Conservation (phyloP, 495 filamentous ascomycete species). For the Annulohypoxylon maeteangense region DNA sequence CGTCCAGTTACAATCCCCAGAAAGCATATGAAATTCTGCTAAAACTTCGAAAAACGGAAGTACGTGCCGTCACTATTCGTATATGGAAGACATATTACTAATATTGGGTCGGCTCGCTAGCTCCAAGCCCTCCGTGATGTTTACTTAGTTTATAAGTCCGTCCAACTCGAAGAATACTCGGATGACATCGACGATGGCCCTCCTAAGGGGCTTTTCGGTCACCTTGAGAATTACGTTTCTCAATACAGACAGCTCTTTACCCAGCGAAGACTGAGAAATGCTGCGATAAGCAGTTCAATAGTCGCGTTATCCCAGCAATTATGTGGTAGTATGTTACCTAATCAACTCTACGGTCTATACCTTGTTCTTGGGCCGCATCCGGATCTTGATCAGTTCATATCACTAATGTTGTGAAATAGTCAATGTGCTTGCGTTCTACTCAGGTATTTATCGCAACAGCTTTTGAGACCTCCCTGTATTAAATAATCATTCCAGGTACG, state of each 20-base stretch:
- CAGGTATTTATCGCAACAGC: conserved; percentile 23
- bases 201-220: conserved; percentile 19
- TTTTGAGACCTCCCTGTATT: neutral
- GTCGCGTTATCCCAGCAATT: conserved; percentile 48
- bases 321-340: conserved; percentile 49
- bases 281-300: conserved; percentile 44
- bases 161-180: conserved; percentile 42
- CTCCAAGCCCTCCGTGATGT: conserved; percentile 48
- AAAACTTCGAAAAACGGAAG: conserved; percentile 42
- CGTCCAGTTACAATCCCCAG: conserved; percentile 38
- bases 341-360: neutral
- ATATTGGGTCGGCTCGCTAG: conserved; percentile 14
- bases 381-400: neutral
- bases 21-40: conserved; percentile 42
- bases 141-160: conserved; percentile 47
- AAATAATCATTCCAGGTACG: conserved; percentile 16
- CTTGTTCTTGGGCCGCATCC: neutral
- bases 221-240: conserved; percentile 24
- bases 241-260: conserved; percentile 45
- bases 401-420: conserved; percentile 35
- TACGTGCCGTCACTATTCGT: neutral
- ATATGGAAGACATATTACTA: neutral
- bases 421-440: conserved; percentile 49
- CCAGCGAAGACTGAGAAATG: conserved; percentile 43
- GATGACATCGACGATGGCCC: conserved; percentile 9